A percentile compares a stretch with the other conserved stretches of the same genome.
These are phyloP conservation scores for Vigna nakashimae DNA, from an alignment of 306 rosid species.

Conservation along the genomic window DNA sequence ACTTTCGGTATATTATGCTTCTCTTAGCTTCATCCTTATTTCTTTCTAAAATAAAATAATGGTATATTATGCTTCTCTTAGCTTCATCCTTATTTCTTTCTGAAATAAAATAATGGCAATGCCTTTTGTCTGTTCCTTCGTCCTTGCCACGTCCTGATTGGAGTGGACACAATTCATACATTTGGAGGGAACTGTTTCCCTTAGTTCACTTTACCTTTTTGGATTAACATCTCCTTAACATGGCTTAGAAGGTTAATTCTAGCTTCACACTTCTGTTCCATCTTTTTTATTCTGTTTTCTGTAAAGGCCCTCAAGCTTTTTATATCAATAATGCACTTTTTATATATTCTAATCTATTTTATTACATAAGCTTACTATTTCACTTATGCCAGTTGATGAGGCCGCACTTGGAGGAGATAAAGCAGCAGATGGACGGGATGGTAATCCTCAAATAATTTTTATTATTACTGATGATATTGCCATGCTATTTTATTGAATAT, in stretches of 20 bases:
- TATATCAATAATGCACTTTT: conserved; percentile 7
- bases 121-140: conserved; percentile 1
- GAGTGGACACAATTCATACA: conserved; percentile 16
- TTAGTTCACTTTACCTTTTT: conserved; percentile 13
- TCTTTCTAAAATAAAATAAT: conserved; percentile 33
- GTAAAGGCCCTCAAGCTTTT: neutral
- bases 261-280: neutral
- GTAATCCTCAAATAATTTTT: conserved; percentile 53
- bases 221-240: conserved; percentile 19
- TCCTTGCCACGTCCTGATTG: conserved; percentile 27
- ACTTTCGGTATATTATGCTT: conserved; percentile 67
- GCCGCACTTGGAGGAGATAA: conserved; percentile 73
- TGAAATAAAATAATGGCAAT: conserved; percentile 23
- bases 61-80: conserved; percentile 59
- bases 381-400: conserved; percentile 66
- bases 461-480: neutral
- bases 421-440: conserved; percentile 61
- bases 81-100: conserved; percentile 27
- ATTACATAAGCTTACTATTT: conserved; percentile 29
- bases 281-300: conserved; percentile 7
- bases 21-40: conserved; percentile 34
- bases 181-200: conserved; percentile 17
- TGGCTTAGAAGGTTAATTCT: conserved; percentile 16
- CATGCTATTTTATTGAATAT: conserved; percentile 23
- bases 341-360: conserved; percentile 16